A percentile compares a stretch with the other conserved stretches of the same genome.
phyloP scores from a whole-genome alignment of 305 asterid genomes.

The Solanum hybrid region DNA sequence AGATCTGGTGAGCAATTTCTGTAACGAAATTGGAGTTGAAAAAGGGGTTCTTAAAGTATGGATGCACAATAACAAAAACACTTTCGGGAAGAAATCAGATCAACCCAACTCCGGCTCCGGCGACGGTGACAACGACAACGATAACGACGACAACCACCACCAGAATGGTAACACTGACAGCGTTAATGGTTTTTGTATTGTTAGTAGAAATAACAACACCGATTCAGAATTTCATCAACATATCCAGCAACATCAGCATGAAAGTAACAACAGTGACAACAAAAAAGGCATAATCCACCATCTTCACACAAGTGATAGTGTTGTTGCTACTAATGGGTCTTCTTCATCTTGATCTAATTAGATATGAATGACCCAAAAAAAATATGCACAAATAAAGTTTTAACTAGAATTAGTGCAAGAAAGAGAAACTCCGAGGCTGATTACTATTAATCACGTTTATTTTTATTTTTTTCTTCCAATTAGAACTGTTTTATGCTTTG shows the following conservation, averaged over 20 bases:
- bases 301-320: slow-evolving; percentile 9
- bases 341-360: slow-evolving; percentile 41
- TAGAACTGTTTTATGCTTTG: neutral
- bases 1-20: slow-evolving; percentile 39
- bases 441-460: neutral
- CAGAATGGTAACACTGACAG: neutral
- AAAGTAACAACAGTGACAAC: slow-evolving; percentile 16
- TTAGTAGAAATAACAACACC: neutral
- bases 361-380: neutral
- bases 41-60: slow-evolving; percentile 81
- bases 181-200: slow-evolving; percentile 17
- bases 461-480: neutral
- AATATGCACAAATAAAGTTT: slow-evolving; percentile 5
- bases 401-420: slow-evolving; percentile 1
- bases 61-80: slow-evolving; percentile 94
- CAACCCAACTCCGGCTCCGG: neutral
- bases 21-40: slow-evolving; percentile 55
- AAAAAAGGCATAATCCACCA: neutral
- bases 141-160: neutral
- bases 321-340: slow-evolving; percentile 50
- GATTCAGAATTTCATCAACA: slow-evolving; percentile 9
- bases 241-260: slow-evolving; percentile 10
- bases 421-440: neutral
- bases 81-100: slow-evolving; percentile 38
- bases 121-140: neutral